Conservation (phyloP, 106 monocot genomes). For the Apostasia shenzhenica region DNA sequence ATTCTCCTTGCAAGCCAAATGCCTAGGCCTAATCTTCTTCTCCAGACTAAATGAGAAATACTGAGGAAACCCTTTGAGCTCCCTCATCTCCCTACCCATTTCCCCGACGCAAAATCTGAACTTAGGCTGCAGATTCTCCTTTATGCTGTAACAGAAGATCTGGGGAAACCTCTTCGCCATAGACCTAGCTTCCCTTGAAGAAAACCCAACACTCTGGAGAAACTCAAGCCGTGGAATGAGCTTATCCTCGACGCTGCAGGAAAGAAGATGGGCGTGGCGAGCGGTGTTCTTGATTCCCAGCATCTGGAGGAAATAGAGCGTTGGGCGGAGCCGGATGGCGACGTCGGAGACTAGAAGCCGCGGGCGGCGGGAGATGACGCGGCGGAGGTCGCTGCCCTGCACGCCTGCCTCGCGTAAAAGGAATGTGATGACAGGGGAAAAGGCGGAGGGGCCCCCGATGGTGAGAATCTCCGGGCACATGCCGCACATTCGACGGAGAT, state of each 20-base stretch:
- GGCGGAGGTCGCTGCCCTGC: constrained; percentile 35
- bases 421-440: constrained; percentile 35
- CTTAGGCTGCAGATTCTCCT: constrained; percentile 69
- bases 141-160: constrained; percentile 65
- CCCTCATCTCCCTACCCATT: constrained; percentile 59
- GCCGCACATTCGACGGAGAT: constrained; percentile 51
- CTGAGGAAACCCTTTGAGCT: constrained; percentile 69
- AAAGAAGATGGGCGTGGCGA: constrained; percentile 40
- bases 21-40: constrained; percentile 58
- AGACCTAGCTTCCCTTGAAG: constrained; percentile 18
- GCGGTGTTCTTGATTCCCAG: constrained; percentile 35
- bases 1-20: constrained; percentile 36
- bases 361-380: constrained; percentile 41
- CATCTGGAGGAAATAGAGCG: constrained; percentile 73
- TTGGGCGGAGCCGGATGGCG: constrained; percentile 34
- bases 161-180: constrained; percentile 77
- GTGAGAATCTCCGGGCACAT: constrained; percentile 72
- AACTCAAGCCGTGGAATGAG: constrained; percentile 51
- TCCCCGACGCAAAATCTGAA: constrained; percentile 34
- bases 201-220: constrained; percentile 25
- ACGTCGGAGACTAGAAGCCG: constrained; percentile 52
- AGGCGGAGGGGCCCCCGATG: constrained; percentile 4
- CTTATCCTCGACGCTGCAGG: constrained; percentile 71
- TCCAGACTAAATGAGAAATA: constrained; percentile 82
- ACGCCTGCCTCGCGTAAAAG: constrained; percentile 61